phyloP scores from a whole-genome alignment of 129 eudicot species.

The Helianthus tuberosus region DNA sequence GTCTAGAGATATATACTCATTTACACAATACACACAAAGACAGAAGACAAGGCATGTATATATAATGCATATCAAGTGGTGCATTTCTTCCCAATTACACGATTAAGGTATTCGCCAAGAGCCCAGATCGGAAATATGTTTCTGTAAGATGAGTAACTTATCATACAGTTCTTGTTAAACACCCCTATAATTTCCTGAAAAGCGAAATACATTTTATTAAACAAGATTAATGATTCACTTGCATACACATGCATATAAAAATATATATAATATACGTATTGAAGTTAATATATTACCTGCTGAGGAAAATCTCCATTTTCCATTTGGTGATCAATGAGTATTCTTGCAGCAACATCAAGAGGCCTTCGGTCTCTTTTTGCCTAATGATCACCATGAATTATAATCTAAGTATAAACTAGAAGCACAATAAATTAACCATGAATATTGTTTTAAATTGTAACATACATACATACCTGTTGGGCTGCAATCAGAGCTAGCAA shows the following conservation, averaged over 20 bases:
- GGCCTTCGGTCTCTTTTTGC: constrained; percentile 57
- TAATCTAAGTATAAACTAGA: not conserved
- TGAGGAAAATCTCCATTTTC: constrained; percentile 77
- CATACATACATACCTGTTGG: constrained; percentile 53
- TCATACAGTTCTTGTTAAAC: constrained; percentile 71
- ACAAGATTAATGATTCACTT: not conserved
- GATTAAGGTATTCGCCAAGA: constrained; percentile 64
- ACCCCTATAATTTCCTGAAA: constrained; percentile 74
- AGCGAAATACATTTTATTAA: not conserved
- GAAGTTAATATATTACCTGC: constrained; percentile 45
- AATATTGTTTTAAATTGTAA: not conserved
- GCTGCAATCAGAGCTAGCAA: constrained; percentile 73
- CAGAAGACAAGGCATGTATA: not conserved
- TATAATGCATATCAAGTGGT: constrained; percentile 5
- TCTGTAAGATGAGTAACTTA: constrained; percentile 66
- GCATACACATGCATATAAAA: not conserved
- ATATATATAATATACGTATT: not conserved
- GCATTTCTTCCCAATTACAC: constrained; percentile 27
- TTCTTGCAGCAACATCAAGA: constrained; percentile 63
- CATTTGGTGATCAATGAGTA: constrained; percentile 65
- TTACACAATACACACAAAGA: constrained; percentile 10
- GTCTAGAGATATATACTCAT: not conserved
- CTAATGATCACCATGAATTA: constrained; percentile 32
- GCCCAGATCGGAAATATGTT: constrained; percentile 64
- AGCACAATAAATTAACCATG: not conserved